Evolutionary conservation across 129 eudicot species (phyloP), one percentile per base, ranked within the genome.

Genomic region (Pittosporum tobira): DNA sequence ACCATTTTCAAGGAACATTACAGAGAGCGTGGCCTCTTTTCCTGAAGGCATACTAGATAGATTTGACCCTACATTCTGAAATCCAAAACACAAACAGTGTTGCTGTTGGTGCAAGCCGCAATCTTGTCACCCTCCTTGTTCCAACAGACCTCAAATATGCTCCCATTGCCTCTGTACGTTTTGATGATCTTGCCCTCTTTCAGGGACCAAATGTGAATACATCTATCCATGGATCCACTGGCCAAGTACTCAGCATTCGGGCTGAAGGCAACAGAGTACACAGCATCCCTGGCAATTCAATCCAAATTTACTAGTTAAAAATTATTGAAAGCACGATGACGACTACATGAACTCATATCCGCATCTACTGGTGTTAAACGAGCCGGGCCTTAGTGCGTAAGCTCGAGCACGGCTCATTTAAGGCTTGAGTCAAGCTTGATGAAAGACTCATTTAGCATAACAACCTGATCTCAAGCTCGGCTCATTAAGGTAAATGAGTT

Each of bases 211-310:
- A 84, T 51, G 43, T 68, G 70, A 59, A 84, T 9, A 26, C 8
- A 45, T 30, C 37, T 58, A 40, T 84, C 94, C 57, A 50, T 30
- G 1, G 80, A 84, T 37, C 94, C 94, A 59, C 73, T 84, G 4
- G 88, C 94, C 61, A 84, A 54, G 59, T 68, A 80, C 65, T 77
- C 78, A 0, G 85, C 88, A 26, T 71, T 51, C 34, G 88, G 88
- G 42, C 94, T 80, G 64, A 84, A 80, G n/a, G 82, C 77, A 27
- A 80, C 38, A 25, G 82, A 18, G 64, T 56, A 69, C 23, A 84
- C 84, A 22, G 76, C 71, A 11, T 84, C 82, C 71, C 88, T 84
- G 42, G 22, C 18, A 59, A 48, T 45, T 21, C 63, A 57, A 57
- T 6, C 21, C 31, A 25, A n/a, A 28, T 5, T 36, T 52, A 6